Base-by-base conservation (phyloP, 768 basidiomycete genomes). In the Tylopilus felleus region DNA sequence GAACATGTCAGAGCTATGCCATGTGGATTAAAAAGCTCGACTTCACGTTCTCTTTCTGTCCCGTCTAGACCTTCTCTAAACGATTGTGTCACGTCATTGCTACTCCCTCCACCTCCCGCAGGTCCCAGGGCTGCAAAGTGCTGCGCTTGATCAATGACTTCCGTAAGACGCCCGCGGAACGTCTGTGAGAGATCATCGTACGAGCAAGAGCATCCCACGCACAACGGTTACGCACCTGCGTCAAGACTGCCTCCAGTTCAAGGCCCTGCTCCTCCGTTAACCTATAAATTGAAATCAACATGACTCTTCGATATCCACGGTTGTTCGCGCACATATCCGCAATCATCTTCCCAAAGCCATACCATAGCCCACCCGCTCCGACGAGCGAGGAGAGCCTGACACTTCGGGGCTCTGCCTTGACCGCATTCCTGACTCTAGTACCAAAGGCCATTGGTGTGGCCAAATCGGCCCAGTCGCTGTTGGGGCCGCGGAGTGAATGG, bases 41-140 rank as follows among this genome's bases (percentile, higher is more conserved):
- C 76, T 85, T 77, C 67, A 96, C 94, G 61, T 76, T 96, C 93
- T 58, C 95, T 80, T 68, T 98, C 94, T 14, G 90, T 91, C n/a
- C 81, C 84, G 51, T 98, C 94, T 55, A 98, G 80, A 1, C 94
- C 95, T 68, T 96, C 94, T 59, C 92, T 77, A 64, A 98, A 98
- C 13, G 80, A 74, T 58, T 88, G 86, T 7, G 90, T 83, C 1
- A 74, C 66, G 57, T 87, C 85, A 14, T 78, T 81, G 8, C 75
- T 73, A 5, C 80, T 74, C 4, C 80, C 78, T 12, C 78, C 77
- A 19, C 73, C 73, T 22, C 81, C 80, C n/a, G 77, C 76, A 40
- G 80, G 77, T 25, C 85, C 88, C 17, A 88, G 69, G 0, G 82
- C 78, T 33, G 85, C 90, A 71, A 93, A 93, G 64, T 94, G 90